Percentiles rank a stretch among this genome's conserved stretches.
These are phyloP conservation scores for Eleusine coracana DNA, from an alignment of 176 grass and related monocot species.

Conservation along the genomic window DNA sequence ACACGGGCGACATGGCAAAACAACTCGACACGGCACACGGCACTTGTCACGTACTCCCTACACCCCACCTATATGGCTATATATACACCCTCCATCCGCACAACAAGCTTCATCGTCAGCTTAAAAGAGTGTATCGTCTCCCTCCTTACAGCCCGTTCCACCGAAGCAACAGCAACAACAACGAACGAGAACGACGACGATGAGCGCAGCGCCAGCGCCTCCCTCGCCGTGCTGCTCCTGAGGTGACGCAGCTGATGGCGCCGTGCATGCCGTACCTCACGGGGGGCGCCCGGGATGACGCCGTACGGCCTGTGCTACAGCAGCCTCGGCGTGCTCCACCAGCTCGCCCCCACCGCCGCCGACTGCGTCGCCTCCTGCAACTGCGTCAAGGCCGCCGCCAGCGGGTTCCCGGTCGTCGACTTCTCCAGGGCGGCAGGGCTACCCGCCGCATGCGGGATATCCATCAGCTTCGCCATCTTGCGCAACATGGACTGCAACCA, in stretches of 20 bases:
- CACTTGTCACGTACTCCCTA: not conserved
- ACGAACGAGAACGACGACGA: not conserved
- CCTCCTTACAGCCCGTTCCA: too few relatives aligned
- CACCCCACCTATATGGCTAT: not conserved
- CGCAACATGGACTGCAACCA: conserved; percentile 57
- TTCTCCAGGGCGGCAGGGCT: conserved; percentile 31
- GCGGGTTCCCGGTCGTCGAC: conserved; percentile 35
- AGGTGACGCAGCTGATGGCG: not conserved
- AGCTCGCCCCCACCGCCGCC: conserved; percentile 28
- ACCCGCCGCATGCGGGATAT: conserved; percentile 43
- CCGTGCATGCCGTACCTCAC: conserved; percentile 57
- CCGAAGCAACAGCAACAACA: not conserved
- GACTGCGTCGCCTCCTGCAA: conserved; percentile 50
- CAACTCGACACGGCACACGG: too few relatives aligned
- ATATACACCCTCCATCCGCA: not conserved
- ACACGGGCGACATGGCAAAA: too few relatives aligned
- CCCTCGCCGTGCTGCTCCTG: not conserved
- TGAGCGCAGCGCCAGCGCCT: not conserved
- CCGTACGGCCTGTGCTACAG: conserved; percentile 60
- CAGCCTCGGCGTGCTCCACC: conserved; percentile 52
- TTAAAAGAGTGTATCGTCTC: too few relatives aligned
- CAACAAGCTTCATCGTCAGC: not conserved
- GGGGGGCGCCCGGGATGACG: conserved; percentile 45
- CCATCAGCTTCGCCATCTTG: conserved; percentile 50
- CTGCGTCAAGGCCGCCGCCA: conserved; percentile 47